Evolutionary conservation across 83 land plant species (phyloP), one percentile per base, ranked within the genome.

Genomic region (Picea engelmannii): DNA sequence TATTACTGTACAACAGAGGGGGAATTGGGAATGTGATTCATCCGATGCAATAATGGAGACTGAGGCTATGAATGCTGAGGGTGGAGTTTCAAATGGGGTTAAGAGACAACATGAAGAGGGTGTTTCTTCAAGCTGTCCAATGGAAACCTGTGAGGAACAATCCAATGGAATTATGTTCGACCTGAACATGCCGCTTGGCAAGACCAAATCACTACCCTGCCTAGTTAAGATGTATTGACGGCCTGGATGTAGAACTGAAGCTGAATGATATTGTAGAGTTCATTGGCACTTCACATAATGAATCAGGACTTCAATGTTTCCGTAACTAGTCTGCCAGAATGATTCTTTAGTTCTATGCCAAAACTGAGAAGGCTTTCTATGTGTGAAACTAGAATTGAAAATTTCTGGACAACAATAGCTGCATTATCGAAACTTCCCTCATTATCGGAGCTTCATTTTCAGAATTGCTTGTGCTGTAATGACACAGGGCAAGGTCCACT

Each of bases 231-330:
- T 93, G 8, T 96, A 96, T 31, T 88, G 97, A 96, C 78, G 62
- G 82, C 31, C 83, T 67, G 12, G 97, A 96, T 73, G 80, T 85
- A 82, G 94, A 91, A 6, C 49, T 93, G 63, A 94, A 93, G 85
- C 86, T 96, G 27, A 94, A 96, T 92, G 99, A 96, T 67, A 86
- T 93, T 66, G 87, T 88, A 81, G 99, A 96, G 86, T 93, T 94
- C 80, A 84, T 77, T 70, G 63, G 78, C 78, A 78, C 65, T 95
- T 35, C 92, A 95, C 75, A 85, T 91, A 6, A 90, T 95, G 63
- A 90, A 85, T 55, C 86, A 91, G 82, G 96, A 95, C 75, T 86
- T 85, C 82, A 93, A 92, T 84, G 55, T 81, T 70, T 80, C 86
- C 52, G 60, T 95, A 3, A 87, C 90, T 38, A 82, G 87, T 78